phyloP scores from a whole-genome alignment of 2,329 filamentous ascomycete genomes.

The Apiospora marii region DNA sequence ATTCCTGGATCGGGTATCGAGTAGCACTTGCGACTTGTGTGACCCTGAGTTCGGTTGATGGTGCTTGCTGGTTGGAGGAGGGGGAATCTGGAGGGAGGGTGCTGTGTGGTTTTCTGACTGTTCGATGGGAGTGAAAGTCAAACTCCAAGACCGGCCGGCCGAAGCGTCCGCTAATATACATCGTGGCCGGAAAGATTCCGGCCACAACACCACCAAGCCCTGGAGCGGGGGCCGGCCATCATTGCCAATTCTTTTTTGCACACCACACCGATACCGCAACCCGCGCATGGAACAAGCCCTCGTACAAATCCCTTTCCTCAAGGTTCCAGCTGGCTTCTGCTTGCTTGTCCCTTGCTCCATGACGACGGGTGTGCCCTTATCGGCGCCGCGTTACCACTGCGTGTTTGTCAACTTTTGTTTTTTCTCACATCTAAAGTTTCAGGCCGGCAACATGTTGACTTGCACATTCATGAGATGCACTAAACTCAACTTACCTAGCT shows the following conservation, averaged over 20 bases:
- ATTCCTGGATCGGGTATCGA: neutral
- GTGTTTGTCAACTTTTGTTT: neutral
- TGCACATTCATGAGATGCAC: neutral
- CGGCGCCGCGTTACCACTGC: neutral
- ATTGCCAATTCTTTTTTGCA: neutral
- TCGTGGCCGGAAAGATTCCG: slow-evolving; percentile 47
- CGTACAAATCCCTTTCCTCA: neutral
- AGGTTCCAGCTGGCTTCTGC: neutral
- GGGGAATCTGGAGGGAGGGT: too few species aligned
- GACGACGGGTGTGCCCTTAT: neutral
- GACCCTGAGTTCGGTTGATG: neutral
- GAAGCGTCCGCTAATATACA: slow-evolving; percentile 36
- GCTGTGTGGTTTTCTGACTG: slow-evolving; percentile 24
- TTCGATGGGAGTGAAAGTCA: slow-evolving; percentile 11
- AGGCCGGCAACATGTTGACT: neutral
- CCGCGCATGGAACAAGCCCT: neutral
- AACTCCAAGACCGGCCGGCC: slow-evolving; percentile 24
- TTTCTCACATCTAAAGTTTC: neutral
- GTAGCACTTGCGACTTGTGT: slow-evolving; percentile 6
- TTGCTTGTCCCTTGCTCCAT: neutral
- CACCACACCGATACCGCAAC: slow-evolving; percentile 13
- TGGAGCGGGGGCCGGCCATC: neutral
- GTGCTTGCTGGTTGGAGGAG: neutral
- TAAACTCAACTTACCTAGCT: neutral
- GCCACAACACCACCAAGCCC: slow-evolving; percentile 33